Evolutionary conservation across 306 rosid species (phyloP).

Genomic region (Purshia tridentata): DNA sequence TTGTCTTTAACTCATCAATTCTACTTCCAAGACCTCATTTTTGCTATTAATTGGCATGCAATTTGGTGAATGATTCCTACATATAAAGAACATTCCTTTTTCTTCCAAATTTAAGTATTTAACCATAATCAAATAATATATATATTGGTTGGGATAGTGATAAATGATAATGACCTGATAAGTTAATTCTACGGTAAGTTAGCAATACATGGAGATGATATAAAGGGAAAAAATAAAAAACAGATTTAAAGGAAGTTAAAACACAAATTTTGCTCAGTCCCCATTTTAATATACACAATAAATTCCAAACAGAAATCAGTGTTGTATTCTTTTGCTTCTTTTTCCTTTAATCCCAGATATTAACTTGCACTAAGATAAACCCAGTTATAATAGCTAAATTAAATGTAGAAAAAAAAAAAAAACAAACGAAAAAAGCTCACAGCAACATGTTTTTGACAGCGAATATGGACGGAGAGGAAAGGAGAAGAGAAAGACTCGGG

Average conservation of each 20-base stretch:
- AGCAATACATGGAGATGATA: neutral
- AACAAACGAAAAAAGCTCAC: slow-evolving; percentile 42
- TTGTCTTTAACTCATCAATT: neutral
- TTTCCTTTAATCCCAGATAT: neutral
- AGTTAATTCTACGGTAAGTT: neutral
- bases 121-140: neutral
- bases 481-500: slow-evolving; percentile 35
- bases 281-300: neutral
- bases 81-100: neutral
- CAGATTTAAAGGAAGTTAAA: neutral
- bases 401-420: neutral
- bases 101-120: neutral
- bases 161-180: neutral
- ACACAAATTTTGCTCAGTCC: neutral
- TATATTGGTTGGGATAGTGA: too few relatives aligned
- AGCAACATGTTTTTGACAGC: slow-evolving; percentile 56
- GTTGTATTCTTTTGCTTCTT: neutral
- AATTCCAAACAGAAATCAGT: neutral
- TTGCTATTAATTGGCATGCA: neutral
- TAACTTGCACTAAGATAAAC: neutral
- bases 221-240: neutral
- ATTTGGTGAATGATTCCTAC: neutral
- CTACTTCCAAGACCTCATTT: neutral
- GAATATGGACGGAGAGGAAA: slow-evolving; percentile 60
- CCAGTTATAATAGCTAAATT: neutral